These are phyloP conservation scores for Russula foetens DNA, from an alignment of 768 basidiomycete genomes.

Conservation along the genomic window DNA sequence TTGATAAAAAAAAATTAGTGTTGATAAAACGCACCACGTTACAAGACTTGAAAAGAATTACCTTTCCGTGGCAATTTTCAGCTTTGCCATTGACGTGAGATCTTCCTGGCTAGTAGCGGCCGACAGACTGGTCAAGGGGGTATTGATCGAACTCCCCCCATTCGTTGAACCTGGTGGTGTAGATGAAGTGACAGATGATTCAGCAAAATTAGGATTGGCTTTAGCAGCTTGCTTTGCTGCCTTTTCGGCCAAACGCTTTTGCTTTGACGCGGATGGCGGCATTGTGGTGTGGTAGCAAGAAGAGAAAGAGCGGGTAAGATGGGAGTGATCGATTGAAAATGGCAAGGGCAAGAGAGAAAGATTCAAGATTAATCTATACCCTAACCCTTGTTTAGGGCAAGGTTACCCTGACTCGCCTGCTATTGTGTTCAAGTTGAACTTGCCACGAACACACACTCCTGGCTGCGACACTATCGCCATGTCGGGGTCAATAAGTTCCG, in stretches of 20 bases:
- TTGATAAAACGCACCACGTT: slow-evolving; percentile 9
- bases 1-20: slow-evolving; percentile 26
- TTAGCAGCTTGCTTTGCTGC: slow-evolving; percentile 72
- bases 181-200: slow-evolving; percentile 45
- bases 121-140: slow-evolving; percentile 76
- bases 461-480: neutral
- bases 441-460: too few species aligned
- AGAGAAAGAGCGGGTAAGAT: neutral
- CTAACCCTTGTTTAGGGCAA: slow-evolving; percentile 12
- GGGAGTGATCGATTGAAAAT: slow-evolving; percentile 8
- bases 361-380: slow-evolving; percentile 5
- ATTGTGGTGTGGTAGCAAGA: slow-evolving; percentile 28
- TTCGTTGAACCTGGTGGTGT: slow-evolving; percentile 57
- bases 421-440: neutral
- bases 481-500: slow-evolving; percentile 7
- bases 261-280: slow-evolving; percentile 78
- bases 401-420: neutral
- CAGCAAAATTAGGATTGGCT: slow-evolving; percentile 33
- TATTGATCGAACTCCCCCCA: slow-evolving; percentile 50
- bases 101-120: slow-evolving; percentile 79
- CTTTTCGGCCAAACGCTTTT: slow-evolving; percentile 93
- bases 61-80: slow-evolving; percentile 87
- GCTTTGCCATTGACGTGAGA: slow-evolving; percentile 78
- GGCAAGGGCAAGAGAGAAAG: too few species aligned
- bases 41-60: slow-evolving; percentile 11